A percentile compares a stretch with the other conserved stretches of the same genome.
phyloP scores from a whole-genome alignment of 176 grass and related monocot genomes.

The Coix lacrymajobi region DNA sequence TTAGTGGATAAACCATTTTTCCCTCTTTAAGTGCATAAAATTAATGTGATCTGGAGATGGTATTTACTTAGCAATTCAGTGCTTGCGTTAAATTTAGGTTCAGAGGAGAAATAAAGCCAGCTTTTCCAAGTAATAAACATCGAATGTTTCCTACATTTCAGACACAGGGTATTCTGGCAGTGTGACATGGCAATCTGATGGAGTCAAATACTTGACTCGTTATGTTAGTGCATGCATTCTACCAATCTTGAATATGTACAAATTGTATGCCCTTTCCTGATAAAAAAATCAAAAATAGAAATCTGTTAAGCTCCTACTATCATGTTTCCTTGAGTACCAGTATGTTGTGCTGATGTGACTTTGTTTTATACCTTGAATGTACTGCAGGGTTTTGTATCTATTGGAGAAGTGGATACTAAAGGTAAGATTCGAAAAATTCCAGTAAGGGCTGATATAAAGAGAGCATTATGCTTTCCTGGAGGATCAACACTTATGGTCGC shows the following conservation, averaged over 20 bases:
- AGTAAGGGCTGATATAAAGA: conserved; percentile 79
- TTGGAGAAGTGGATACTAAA: conserved; percentile 83
- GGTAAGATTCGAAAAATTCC: conserved; percentile 64
- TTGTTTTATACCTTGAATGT: conserved; percentile 23
- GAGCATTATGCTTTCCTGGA: conserved; percentile 77
- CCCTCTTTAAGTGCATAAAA: conserved; percentile 1
- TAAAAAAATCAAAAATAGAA: neutral
- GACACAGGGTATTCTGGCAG: conserved; percentile 4
- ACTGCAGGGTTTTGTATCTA: conserved; percentile 60
- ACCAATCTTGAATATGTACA: neutral
- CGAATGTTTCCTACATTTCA: neutral
- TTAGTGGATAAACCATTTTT: neutral
- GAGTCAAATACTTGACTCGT: neutral
- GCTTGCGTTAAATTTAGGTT: neutral
- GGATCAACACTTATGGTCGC: conserved; percentile 78
- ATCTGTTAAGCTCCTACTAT: neutral
- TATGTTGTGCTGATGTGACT: conserved; percentile 16
- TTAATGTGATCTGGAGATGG: neutral
- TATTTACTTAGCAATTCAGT: neutral
- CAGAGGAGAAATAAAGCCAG: neutral
- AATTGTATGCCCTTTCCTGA: conserved; percentile 1
- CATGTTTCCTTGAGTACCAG: neutral
- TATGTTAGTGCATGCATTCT: neutral
- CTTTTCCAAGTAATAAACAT: neutral
- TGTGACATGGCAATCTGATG: neutral